Evolutionary conservation across 805 yeast genomes (phyloP).

Genomic region (Ogataea ramenticola): DNA sequence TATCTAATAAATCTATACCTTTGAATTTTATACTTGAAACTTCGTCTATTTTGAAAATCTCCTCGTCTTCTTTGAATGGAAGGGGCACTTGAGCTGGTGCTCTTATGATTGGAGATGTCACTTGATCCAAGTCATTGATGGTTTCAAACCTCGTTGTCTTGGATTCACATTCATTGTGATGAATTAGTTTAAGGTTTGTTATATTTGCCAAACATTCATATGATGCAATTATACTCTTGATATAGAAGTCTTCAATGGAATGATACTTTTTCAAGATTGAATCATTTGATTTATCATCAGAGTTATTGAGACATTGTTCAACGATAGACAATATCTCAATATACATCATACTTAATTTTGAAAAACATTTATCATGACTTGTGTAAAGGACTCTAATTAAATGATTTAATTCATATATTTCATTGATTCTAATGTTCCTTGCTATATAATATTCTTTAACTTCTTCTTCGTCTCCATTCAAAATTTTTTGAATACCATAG

Average conservation of each 20-base stretch:
- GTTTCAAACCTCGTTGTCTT: background rate
- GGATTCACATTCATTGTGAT: background rate
- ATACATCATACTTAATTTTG: background rate
- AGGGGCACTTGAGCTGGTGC: background rate
- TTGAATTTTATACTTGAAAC: background rate
- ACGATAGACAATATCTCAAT: background rate
- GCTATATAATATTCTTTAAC: constrained; percentile 5
- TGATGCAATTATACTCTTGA: constrained; percentile 6
- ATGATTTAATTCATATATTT: background rate
- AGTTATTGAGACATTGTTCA: background rate
- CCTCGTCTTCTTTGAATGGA: background rate
- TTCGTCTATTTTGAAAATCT: background rate
- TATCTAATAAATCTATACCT: background rate
- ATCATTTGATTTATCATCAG: background rate
- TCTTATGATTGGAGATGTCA: background rate
- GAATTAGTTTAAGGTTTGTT: constrained; percentile 2
- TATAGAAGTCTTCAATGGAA: background rate
- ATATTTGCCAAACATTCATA: constrained; percentile 13
- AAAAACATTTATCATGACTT: constrained; percentile 1
- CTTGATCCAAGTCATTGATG: background rate
- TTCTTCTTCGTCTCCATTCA: background rate
- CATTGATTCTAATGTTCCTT: constrained; percentile 5
- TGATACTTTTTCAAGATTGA: too few species aligned
- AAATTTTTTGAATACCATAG: constrained; percentile 11
- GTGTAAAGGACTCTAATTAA: background rate